Evolutionary conservation across 495 filamentous ascomycete genomes (phyloP).

Genomic region (Wilcoxina mikolae): DNA sequence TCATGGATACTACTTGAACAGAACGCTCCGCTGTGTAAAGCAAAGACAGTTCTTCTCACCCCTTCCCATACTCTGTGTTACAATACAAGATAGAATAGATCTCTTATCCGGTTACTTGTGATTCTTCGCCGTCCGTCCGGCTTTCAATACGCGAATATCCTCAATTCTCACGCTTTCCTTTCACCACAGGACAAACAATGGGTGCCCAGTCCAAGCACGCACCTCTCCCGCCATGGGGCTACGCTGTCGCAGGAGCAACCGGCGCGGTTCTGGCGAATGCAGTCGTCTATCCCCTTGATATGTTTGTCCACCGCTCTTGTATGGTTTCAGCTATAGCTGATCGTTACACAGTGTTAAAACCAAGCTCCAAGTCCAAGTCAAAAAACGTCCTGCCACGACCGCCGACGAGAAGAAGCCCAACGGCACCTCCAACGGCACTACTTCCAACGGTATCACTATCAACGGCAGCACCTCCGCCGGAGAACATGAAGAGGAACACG

Average conservation of each 20-base stretch:
- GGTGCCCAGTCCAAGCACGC: conserved; percentile 63
- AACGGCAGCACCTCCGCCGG: neutral
- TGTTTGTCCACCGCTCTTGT: conserved; percentile 43
- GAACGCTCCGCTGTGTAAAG: too few species aligned
- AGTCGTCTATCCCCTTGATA: conserved; percentile 89
- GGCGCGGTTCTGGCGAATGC: conserved; percentile 92
- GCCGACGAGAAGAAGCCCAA: neutral
- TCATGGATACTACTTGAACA: too few species aligned
- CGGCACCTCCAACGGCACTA: neutral
- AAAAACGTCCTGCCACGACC: conserved; percentile 31
- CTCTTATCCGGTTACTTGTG: neutral
- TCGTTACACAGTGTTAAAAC: conserved; percentile 64
- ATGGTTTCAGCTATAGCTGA: neutral
- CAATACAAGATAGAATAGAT: neutral
- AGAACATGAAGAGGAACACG: conserved; percentile 30
- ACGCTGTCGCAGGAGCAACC: conserved; percentile 79
- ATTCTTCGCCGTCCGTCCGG: neutral
- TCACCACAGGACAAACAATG: conserved; percentile 38
- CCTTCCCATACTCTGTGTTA: neutral
- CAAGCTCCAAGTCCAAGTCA: conserved; percentile 90
- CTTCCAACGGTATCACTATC: neutral
- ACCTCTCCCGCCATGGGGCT: conserved; percentile 79
- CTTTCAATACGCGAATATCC: neutral
- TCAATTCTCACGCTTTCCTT: neutral
- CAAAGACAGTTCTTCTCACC: too few species aligned